A percentile compares a stretch with the other conserved stretches of the same genome.
phyloP scores from a whole-genome alignment of 768 basidiomycete genomes.

The Mycena galopus region DNA sequence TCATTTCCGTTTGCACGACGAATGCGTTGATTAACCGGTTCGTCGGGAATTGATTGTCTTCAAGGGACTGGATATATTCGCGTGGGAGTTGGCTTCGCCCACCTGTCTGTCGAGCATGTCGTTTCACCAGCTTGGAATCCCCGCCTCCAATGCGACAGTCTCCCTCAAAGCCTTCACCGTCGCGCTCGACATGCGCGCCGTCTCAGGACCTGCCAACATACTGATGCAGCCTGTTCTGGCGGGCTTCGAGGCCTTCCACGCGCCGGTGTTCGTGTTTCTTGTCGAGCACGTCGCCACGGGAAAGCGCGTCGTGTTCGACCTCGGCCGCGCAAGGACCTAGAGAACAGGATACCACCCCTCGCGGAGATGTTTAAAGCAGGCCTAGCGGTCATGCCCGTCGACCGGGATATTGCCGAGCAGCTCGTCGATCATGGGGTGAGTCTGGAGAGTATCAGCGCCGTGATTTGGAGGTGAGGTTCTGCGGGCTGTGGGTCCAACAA shows the following conservation, averaged over 20 bases:
- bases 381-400: constrained; percentile 8
- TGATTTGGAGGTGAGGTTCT: constrained; percentile 38
- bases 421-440: constrained; percentile 29
- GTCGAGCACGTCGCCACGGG: constrained; percentile 31
- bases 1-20: no score
- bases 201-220: constrained; percentile 22
- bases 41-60: no score
- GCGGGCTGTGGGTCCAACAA: no score
- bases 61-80: no score
- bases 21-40: no score
- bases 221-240: constrained; percentile 32
- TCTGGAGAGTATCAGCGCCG: constrained; percentile 32
- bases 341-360: constrained; percentile 28
- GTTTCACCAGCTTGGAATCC: neutral
- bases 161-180: constrained; percentile 34
- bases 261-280: constrained; percentile 38
- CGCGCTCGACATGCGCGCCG: neutral
- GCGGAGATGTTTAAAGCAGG: constrained; percentile 10
- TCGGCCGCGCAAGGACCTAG: constrained; percentile 36
- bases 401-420: constrained; percentile 31
- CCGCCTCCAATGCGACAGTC: constrained; percentile 19
- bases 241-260: constrained; percentile 27
- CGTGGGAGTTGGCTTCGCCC: no score
- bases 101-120: no score
- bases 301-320: constrained; percentile 37